phyloP scores from a whole-genome alignment of 345 rosid genomes.

The Populus tremula region DNA sequence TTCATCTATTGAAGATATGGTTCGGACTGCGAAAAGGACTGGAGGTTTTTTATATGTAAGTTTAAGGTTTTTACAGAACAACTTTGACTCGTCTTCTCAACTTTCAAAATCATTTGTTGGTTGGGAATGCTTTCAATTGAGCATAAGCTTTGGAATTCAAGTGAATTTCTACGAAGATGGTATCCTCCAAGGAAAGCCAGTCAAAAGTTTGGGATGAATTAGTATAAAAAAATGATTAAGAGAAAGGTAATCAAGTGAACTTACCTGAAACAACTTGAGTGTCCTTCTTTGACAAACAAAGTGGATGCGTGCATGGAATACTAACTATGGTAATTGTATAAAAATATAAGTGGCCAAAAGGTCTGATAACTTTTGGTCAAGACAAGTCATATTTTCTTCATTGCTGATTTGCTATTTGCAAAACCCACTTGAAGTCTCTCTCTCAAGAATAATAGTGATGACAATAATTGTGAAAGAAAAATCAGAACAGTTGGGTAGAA shows the following conservation, averaged over 20 bases:
- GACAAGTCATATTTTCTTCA: background rate
- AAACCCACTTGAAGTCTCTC: background rate
- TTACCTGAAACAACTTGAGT: background rate
- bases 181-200: background rate
- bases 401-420: background rate
- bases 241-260: conserved; percentile 1
- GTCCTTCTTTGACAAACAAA: background rate
- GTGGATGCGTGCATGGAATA: background rate
- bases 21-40: background rate
- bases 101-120: conserved; percentile 5
- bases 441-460: background rate
- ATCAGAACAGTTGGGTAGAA: background rate
- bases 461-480: background rate
- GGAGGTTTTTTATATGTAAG: background rate
- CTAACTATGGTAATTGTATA: background rate
- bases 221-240: background rate
- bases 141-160: conserved; percentile 9
- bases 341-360: background rate
- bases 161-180: background rate
- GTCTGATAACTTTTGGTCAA: background rate
- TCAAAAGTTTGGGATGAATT: background rate
- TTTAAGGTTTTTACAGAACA: background rate
- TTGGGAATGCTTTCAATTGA: background rate
- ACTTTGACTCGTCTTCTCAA: conserved; percentile 10
- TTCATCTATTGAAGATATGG: too few species aligned